Conservation (phyloP, 2,329 filamentous ascomycete genomes). For the Penicillium sp. region DNA sequence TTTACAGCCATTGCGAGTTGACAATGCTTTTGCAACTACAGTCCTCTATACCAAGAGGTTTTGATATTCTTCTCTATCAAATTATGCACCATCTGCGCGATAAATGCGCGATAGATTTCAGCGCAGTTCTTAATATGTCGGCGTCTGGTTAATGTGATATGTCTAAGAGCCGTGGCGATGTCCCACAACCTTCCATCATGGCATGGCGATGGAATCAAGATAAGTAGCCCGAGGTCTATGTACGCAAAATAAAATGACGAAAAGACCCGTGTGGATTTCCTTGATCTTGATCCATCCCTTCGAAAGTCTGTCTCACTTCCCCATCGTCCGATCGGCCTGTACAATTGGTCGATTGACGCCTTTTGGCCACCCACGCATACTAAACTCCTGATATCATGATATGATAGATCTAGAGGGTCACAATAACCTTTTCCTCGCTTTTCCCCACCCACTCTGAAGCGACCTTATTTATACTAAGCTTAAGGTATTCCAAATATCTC, state of each 20-base stretch:
- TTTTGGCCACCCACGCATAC: slow-evolving; percentile 1
- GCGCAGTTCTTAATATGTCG: neutral
- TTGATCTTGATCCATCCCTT: slow-evolving; percentile 8
- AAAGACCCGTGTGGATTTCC: slow-evolving; percentile 2
- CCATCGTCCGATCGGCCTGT: neutral
- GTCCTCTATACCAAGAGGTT: too few relatives aligned
- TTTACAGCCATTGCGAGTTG: neutral
- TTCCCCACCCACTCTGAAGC: slow-evolving; percentile 11
- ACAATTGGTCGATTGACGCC: slow-evolving; percentile 10
- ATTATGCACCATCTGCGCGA: neutral
- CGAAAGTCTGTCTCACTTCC: slow-evolving; percentile 1
- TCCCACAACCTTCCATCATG: neutral
- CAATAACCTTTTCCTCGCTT: neutral
- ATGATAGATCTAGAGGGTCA: slow-evolving; percentile 16
- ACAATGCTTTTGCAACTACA: neutral
- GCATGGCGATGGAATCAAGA: neutral
- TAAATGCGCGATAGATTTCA: neutral
- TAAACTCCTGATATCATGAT: slow-evolving; percentile 13
- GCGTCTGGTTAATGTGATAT: slow-evolving; percentile 1
- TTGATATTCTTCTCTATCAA: neutral
- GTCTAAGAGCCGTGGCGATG: neutral
- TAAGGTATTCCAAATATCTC: slow-evolving; percentile 24
- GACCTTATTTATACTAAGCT: slow-evolving; percentile 8
- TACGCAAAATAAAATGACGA: neutral
- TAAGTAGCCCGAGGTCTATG: neutral